phyloP scores from a whole-genome alignment of 2,329 filamentous ascomycete genomes.

The Fusarium sulawesiense region DNA sequence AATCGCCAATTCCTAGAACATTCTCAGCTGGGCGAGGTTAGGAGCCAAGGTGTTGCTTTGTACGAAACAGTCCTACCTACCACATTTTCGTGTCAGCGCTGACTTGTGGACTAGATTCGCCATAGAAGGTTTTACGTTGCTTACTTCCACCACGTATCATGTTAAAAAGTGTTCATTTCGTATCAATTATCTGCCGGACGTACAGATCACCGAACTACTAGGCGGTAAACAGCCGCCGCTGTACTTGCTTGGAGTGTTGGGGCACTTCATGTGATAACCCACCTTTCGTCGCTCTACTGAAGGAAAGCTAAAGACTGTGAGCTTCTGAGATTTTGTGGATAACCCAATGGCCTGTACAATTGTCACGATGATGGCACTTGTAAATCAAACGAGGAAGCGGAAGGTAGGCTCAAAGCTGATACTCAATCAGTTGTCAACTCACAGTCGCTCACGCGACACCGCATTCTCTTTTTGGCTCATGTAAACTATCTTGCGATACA shows the following conservation, averaged over 20 bases:
- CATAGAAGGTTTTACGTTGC: neutral
- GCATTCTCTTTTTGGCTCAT: slow-evolving; percentile 35
- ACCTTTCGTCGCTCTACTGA: neutral
- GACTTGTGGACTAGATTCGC: neutral
- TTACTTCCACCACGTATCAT: neutral
- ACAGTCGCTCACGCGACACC: slow-evolving; percentile 24
- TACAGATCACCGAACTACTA: neutral
- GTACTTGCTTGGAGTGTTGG: neutral
- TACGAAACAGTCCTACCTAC: slow-evolving; percentile 3
- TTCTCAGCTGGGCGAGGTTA: neutral
- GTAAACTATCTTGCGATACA: slow-evolving; percentile 35
- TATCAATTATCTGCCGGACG: neutral
- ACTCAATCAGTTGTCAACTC: slow-evolving; percentile 32
- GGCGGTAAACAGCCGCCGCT: neutral
- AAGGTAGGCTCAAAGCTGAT: slow-evolving; percentile 30
- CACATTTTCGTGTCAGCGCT: neutral
- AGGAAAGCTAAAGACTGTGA: neutral
- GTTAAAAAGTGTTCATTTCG: too few species aligned
- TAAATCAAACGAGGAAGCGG: slow-evolving; percentile 38
- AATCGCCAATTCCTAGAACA: neutral
- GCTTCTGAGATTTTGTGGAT: neutral
- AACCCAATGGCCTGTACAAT: neutral
- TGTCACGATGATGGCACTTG: neutral
- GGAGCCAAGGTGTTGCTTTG: neutral
- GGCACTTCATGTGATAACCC: neutral